Evolutionary conservation across 2,329 filamentous ascomycete genomes (phyloP).

Genomic region (Fusarium secorum): DNA sequence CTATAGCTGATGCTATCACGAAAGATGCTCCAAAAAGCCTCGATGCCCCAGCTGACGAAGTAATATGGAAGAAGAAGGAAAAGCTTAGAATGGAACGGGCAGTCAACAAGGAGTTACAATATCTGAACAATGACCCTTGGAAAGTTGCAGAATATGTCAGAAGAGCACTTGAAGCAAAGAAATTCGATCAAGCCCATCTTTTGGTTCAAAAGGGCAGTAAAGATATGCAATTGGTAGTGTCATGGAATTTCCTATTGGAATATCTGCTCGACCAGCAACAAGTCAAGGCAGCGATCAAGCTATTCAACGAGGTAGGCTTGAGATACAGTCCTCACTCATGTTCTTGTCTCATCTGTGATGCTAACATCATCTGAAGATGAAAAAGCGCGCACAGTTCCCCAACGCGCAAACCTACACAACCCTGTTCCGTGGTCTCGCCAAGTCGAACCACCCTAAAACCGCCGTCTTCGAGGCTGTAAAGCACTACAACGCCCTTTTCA

Average conservation of each 20-base stretch:
- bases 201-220: constrained; percentile 75
- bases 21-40: constrained; percentile 39
- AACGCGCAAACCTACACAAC: constrained; percentile 86
- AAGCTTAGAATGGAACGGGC: constrained; percentile 47
- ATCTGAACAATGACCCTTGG: constrained; percentile 71
- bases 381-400: constrained; percentile 84
- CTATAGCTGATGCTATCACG: background rate
- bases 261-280: constrained; percentile 69
- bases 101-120: constrained; percentile 65
- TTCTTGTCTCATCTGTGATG: background rate
- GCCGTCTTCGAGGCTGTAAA: constrained; percentile 74
- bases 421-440: constrained; percentile 77
- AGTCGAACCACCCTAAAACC: constrained; percentile 63
- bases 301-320: constrained; percentile 81
- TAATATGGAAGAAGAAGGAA: constrained; percentile 30
- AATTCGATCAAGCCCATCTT: constrained; percentile 71
- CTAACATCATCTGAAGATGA: constrained; percentile 71
- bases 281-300: constrained; percentile 72
- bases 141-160: constrained; percentile 75
- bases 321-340: background rate
- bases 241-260: constrained; percentile 88
- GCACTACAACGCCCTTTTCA: constrained; percentile 79
- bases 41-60: constrained; percentile 19
- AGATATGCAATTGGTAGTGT: constrained; percentile 70
- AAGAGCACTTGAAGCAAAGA: constrained; percentile 64